phyloP scores from a whole-genome alignment of 768 basidiomycete genomes.

The Leccinum pellstonianum region DNA sequence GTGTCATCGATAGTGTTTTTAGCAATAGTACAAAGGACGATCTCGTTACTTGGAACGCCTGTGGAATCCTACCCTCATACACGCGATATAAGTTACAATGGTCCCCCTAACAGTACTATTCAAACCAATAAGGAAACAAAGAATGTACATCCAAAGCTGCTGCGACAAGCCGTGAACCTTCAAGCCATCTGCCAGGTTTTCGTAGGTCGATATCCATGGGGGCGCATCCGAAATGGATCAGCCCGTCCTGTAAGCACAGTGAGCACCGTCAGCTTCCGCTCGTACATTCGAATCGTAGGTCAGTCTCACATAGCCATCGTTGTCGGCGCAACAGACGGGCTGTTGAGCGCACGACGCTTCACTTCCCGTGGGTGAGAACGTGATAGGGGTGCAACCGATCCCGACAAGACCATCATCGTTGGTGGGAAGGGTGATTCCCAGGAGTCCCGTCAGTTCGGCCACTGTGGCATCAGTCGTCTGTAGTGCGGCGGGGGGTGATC shows the following conservation, averaged over 20 bases:
- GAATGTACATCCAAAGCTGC: not conserved
- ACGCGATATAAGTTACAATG: not conserved
- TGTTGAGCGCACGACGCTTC: slow-evolving; percentile 10
- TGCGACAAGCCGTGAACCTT: not conserved
- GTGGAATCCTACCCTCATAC: not conserved
- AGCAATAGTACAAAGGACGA: not conserved
- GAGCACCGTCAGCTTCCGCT: not conserved
- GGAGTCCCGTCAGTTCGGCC: not conserved
- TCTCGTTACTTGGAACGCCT: not conserved
- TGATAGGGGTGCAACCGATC: slow-evolving; percentile 4
- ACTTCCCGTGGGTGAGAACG: not conserved
- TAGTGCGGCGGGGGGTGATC: fast-evolving
- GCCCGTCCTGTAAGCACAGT: slow-evolving; percentile 1
- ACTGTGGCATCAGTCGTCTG: not conserved
- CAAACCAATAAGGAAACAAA: not conserved
- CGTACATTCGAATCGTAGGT: not conserved
- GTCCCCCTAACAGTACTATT: not conserved
- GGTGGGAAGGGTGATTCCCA: not conserved
- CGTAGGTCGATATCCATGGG: slow-evolving; percentile 4
- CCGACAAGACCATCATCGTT: slow-evolving; percentile 1
- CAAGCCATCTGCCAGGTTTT: not conserved
- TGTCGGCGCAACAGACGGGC: slow-evolving; percentile 18
- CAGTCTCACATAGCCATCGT: slow-evolving; percentile 11
- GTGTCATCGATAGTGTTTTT: not conserved
- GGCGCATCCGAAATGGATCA: slow-evolving; percentile 15